phyloP scores from a whole-genome alignment of 495 filamentous ascomycete genomes.

The Penicillium lagena region DNA sequence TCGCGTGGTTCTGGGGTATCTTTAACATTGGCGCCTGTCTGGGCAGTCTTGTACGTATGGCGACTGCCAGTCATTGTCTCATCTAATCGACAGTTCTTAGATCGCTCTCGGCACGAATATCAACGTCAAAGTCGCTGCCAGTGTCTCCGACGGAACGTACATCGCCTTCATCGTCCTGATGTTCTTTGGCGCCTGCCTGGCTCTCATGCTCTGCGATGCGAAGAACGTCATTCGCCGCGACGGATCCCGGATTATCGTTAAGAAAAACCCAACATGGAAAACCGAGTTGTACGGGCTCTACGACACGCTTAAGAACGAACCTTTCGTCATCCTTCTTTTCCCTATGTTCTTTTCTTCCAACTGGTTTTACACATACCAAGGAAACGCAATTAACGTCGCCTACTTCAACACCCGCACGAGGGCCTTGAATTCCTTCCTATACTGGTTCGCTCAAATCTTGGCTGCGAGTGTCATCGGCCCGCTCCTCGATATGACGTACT shows the following conservation, averaged over 20 bases:
- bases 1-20: constrained; percentile 47
- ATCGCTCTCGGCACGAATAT: constrained; percentile 42
- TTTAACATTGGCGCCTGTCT: constrained; percentile 48
- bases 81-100: background rate
- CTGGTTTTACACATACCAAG: constrained; percentile 72
- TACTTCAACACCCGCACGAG: constrained; percentile 43
- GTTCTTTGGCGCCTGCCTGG: constrained; percentile 51
- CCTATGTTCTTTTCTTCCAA: constrained; percentile 60
- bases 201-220: constrained; percentile 50
- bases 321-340: constrained; percentile 37
- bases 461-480: constrained; percentile 40
- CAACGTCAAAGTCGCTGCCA: constrained; percentile 24
- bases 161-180: constrained; percentile 48
- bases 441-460: constrained; percentile 50
- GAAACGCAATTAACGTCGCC: constrained; percentile 45
- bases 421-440: constrained; percentile 41
- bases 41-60: constrained; percentile 32
- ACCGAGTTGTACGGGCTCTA: constrained; percentile 37
- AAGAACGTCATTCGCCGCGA: constrained; percentile 67
- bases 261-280: constrained; percentile 73
- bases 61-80: background rate
- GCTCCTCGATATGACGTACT: constrained; percentile 29
- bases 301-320: constrained; percentile 30
- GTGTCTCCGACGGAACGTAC: constrained; percentile 45
- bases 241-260: constrained; percentile 70